A percentile compares a stretch with the other conserved stretches of the same genome.
Evolutionary conservation across 352 stramenopile genomes (phyloP).

Genomic region (Globisporangium viniferum): DNA sequence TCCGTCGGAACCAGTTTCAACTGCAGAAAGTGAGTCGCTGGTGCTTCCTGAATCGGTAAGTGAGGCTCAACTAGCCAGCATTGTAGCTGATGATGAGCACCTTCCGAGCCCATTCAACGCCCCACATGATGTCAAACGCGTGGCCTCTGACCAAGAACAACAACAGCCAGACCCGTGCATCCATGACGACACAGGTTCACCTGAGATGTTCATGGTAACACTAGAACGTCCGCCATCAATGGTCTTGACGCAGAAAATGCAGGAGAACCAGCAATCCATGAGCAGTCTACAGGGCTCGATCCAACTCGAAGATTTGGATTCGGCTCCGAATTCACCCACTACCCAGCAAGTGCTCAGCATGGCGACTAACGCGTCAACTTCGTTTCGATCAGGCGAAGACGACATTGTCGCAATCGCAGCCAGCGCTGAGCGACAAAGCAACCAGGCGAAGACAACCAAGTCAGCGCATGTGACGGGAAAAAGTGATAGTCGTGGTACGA

Average conservation of each 20-base stretch:
- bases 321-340: conserved; percentile 8
- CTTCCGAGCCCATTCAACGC: neutral
- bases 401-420: conserved; percentile 7
- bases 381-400: conserved; percentile 4
- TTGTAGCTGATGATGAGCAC: neutral
- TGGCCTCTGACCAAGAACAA: neutral
- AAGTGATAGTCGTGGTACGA: neutral
- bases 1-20: neutral
- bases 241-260: conserved; percentile 18
- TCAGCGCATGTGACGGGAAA: neutral
- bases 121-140: neutral
- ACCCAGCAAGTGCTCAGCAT: too few relatives aligned
- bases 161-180: neutral
- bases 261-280: conserved; percentile 3
- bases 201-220: neutral
- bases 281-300: conserved; percentile 12
- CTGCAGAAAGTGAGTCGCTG: neutral
- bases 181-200: neutral
- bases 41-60: neutral
- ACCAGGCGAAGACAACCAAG: neutral
- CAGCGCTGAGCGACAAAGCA: neutral
- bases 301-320: conserved; percentile 29
- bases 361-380: neutral
- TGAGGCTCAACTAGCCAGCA: neutral
- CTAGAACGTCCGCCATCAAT: conserved; percentile 27